phyloP scores from a whole-genome alignment of 345 rosid genomes.

The Eucalyptus camaldulensis region DNA sequence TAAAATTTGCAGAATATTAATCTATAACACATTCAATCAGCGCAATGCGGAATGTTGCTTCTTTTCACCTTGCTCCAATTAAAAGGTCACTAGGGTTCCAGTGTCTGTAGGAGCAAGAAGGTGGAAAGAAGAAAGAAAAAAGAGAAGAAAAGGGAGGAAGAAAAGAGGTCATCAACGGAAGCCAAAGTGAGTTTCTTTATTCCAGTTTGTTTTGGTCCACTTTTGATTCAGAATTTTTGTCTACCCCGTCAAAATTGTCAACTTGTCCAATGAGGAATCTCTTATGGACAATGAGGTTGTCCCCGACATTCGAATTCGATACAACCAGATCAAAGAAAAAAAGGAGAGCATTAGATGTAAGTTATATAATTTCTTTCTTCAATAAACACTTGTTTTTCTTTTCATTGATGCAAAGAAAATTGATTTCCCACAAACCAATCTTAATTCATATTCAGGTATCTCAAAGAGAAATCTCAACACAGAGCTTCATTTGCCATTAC shows the following conservation, averaged over 20 bases:
- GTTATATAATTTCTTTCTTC: neutral
- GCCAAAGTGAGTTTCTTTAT: neutral
- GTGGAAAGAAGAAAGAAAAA: neutral
- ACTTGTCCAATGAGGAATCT: neutral
- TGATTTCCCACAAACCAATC: neutral
- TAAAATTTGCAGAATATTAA: neutral
- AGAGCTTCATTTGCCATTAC: neutral
- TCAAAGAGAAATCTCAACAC: neutral
- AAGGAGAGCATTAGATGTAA: neutral
- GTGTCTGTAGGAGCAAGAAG: neutral
- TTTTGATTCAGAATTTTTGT: too few relatives aligned
- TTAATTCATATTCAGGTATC: neutral
- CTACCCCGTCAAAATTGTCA: neutral
- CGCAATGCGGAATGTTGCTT: too few relatives aligned
- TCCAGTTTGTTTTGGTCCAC: neutral
- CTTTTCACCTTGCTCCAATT: neutral
- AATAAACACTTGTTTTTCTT: neutral
- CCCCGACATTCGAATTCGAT: too few relatives aligned
- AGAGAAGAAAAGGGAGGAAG: neutral
- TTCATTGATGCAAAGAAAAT: neutral
- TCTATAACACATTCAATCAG: neutral
- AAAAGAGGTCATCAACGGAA: neutral
- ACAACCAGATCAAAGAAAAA: too few relatives aligned
- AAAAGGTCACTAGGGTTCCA: neutral
- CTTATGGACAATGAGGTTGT: neutral